Base-by-base conservation (phyloP, 768 basidiomycete species). In the Hortiboletus campestris region DNA sequence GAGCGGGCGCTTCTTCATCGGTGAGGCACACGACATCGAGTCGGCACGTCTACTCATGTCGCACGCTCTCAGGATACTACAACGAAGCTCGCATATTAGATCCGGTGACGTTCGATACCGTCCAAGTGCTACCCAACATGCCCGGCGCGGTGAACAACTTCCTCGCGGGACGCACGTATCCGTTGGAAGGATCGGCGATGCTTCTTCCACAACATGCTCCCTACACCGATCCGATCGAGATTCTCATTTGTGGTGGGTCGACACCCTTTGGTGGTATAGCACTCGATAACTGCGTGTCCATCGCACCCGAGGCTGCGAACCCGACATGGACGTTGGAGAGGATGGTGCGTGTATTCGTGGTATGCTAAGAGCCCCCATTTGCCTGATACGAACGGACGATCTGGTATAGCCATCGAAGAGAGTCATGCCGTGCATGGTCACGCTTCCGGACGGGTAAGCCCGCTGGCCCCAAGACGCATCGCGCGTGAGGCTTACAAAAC, bases 31-130 rank as follows among this genome's bases (percentile, higher is more conserved):
- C 11, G 39, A 10, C 5, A 5, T 13, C 3, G 11, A 2, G 28
- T 28, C 40, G 6, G 31, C 10, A 6, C 1, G 12, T 32, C 1
- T 11, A 22, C 46, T 49, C 31, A 50, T 36, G 11, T 4, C 12
- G 43, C 1, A 17, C n/a, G 3, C 5, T 13, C 35, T 29, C 55
- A 89, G 88, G 78, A 0, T 91, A 91, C 64, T 91, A 84, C 73
- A 91, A 92, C 58, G 86, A 91, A 68, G 90, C 89, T 1, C 84
- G 89, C 16, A 81, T 91, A 56, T 74, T 91, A 28, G 80, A 91
- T 54, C 83, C 86, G 0, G 74, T 66, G 12, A 87, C 81, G 1
- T 89, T 91, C 58, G 70, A 76, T 20, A 91, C 89, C 0, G 68
- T 84, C 51, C 70, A 70, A 6, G 70, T 74, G 8, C 69, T 91